Evolutionary conservation across 495 filamentous ascomycete species (phyloP).

Genomic region (Aspergillus baeticus): DNA sequence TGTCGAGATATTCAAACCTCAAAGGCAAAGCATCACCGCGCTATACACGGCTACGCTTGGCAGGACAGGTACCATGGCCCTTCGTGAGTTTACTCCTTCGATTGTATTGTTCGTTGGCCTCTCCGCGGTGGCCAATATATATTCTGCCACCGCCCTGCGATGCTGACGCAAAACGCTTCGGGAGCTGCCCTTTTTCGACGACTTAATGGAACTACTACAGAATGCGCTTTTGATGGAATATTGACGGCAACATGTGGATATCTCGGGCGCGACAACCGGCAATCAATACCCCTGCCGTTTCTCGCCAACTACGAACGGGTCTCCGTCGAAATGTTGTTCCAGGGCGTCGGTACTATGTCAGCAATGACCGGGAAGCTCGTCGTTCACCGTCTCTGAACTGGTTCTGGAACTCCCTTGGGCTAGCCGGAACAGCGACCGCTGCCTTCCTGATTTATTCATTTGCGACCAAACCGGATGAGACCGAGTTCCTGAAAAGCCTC

Average conservation of each 20-base stretch:
- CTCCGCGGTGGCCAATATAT: conserved; percentile 20
- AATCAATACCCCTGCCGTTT: conserved; percentile 18
- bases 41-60: background rate
- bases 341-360: conserved; percentile 32
- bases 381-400: conserved; percentile 25
- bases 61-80: background rate
- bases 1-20: background rate
- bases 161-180: conserved; percentile 34
- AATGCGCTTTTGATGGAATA: conserved; percentile 11
- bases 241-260: conserved; percentile 30
- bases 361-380: conserved; percentile 20
- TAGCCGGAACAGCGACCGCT: conserved; percentile 36
- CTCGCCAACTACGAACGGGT: conserved; percentile 20
- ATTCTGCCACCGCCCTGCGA: conserved; percentile 44
- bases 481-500: conserved; percentile 21
- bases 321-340: conserved; percentile 23
- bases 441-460: conserved; percentile 38
- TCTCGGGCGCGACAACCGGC: conserved; percentile 28
- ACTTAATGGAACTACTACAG: background rate
- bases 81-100: background rate
- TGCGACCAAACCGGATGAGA: conserved; percentile 22
- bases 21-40: background rate
- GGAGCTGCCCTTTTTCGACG: conserved; percentile 13
- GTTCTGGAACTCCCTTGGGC: conserved; percentile 34
- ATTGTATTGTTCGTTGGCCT: background rate